phyloP scores from a whole-genome alignment of 1,284 basidiomycete genomes.

The Irpex lacteus region DNA sequence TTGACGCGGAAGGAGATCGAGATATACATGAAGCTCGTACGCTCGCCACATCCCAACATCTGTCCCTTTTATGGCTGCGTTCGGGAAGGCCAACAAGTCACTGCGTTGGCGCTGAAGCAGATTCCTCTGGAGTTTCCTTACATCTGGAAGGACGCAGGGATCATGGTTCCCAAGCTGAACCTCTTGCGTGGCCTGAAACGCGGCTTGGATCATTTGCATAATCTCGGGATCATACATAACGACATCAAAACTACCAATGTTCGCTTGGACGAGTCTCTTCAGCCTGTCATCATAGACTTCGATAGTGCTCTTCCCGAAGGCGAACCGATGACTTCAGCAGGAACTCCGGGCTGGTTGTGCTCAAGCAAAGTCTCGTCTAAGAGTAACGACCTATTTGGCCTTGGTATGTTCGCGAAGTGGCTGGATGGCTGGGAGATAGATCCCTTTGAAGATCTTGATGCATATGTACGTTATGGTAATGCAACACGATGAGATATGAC shows the following conservation, averaged over 20 bases:
- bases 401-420: not conserved
- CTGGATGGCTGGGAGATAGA: not conserved
- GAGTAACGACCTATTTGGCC: not conserved
- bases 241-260: not conserved
- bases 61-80: not conserved
- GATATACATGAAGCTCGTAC: not conserved
- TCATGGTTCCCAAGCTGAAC: not conserved
- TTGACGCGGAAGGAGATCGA: not conserved
- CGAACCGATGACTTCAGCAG: not conserved
- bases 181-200: not conserved
- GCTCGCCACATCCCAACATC: not conserved
- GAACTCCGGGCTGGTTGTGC: not conserved
- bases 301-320: not conserved
- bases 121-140: not conserved
- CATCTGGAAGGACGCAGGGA: not conserved
- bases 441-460: not conserved
- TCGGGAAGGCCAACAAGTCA: not conserved
- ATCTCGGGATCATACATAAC: not conserved
- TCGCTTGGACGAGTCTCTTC: not conserved
- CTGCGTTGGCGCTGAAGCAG: not conserved
- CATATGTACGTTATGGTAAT: not conserved
- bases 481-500: not conserved
- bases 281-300: not conserved
- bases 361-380: not conserved
- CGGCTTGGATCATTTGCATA: not conserved